Percentiles rank a stretch among this genome's conserved stretches.
phyloP scores from a whole-genome alignment of 2,329 filamentous ascomycete genomes.

The Lasiodiplodia hormozganensis region DNA sequence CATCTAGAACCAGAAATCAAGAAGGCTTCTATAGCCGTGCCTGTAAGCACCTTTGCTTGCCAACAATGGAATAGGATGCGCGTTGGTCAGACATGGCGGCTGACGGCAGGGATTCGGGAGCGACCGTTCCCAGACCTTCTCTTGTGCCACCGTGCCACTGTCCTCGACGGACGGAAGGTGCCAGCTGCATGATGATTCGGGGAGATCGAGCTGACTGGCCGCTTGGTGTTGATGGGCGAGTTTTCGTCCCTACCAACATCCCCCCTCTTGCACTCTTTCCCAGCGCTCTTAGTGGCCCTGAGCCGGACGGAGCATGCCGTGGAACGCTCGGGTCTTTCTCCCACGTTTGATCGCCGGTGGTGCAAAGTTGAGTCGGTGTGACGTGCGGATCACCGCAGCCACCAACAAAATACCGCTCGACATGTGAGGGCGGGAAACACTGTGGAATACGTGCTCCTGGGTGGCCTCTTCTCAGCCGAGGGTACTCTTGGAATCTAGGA shows the following conservation, averaged over 20 bases:
- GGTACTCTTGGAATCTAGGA: neutral
- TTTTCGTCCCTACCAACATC: neutral
- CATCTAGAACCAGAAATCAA: neutral
- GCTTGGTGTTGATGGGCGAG: neutral
- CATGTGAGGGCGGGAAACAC: neutral
- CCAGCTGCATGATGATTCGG: neutral
- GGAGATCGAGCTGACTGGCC: neutral
- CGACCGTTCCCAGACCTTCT: neutral
- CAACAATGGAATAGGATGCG: neutral
- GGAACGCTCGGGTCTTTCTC: neutral
- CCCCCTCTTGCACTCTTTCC: neutral
- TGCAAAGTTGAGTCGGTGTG: neutral
- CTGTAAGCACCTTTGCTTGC: neutral
- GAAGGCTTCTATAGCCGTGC: neutral
- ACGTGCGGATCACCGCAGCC: neutral
- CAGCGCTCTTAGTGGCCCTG: neutral
- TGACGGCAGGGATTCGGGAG: neutral
- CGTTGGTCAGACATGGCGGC: slow-evolving; percentile 4
- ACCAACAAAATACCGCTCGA: neutral
- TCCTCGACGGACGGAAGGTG: neutral
- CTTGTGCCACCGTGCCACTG: slow-evolving; percentile 1
- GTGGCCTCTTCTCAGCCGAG: neutral
- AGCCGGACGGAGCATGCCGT: neutral
- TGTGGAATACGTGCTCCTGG: neutral
- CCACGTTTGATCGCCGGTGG: neutral